A percentile compares a stretch with the other conserved stretches of the same genome.
Evolutionary conservation across 495 filamentous ascomycete species (phyloP).

Genomic region (Hypoxylon fragiforme): DNA sequence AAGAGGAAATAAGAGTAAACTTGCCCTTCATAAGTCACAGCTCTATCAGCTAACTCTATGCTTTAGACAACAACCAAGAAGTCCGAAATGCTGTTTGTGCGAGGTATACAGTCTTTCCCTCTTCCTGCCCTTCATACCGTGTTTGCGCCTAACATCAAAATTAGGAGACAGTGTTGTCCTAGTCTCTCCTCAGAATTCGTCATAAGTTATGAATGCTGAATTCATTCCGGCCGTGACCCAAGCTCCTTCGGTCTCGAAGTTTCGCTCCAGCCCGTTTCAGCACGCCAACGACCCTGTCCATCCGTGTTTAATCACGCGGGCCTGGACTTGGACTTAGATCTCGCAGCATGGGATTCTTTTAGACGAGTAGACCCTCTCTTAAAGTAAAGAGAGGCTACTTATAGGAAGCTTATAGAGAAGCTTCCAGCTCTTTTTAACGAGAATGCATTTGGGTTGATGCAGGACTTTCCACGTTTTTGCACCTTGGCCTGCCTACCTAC

Average conservation of each 20-base stretch:
- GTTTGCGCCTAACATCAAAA: conserved; percentile 38
- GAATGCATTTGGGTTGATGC: neutral
- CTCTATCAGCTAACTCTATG: conserved; percentile 9
- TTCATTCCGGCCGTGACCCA: too few species aligned
- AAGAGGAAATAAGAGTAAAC: conserved; percentile 50
- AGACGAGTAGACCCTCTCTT: conserved; percentile 1
- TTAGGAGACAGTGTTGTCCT: conserved; percentile 94
- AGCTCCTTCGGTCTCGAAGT: too few species aligned
- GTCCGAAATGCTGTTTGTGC: conserved; percentile 98
- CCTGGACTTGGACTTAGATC: neutral
- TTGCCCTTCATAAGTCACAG: neutral
- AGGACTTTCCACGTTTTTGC: conserved; percentile 1
- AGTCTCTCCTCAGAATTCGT: conserved; percentile 72
- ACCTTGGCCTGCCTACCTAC: neutral
- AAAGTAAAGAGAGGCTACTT: neutral
- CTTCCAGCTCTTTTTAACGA: neutral
- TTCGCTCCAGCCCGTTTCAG: too few species aligned
- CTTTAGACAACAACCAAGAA: conserved; percentile 88
- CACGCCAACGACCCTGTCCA: too few species aligned
- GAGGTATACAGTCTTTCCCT: conserved; percentile 63
- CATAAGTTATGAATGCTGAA: conserved; percentile 25
- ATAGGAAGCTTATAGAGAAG: neutral
- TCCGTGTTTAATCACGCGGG: neutral
- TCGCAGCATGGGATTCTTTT: neutral
- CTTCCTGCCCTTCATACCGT: neutral